Conservation (phyloP, 352 stramenopile species). For the Lagenidium sp. region DNA sequence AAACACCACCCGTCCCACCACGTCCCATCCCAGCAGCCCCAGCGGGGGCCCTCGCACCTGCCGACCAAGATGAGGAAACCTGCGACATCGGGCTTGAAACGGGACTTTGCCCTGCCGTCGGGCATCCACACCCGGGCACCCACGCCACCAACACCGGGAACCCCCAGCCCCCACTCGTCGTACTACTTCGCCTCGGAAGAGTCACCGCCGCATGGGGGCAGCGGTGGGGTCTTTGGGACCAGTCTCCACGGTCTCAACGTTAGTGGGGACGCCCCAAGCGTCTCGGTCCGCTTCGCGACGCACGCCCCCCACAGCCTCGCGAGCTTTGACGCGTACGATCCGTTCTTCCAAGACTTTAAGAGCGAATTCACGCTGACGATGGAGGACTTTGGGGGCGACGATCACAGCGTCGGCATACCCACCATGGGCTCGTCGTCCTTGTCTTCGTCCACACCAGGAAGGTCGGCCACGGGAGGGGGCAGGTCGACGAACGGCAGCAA, state of each 20-base stretch:
- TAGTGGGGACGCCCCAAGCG: conserved; percentile 6
- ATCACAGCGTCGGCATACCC: too few relatives aligned
- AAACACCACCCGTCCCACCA: conserved; percentile 1
- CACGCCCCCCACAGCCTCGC: conserved; percentile 2
- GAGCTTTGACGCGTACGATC: conserved; percentile 28
- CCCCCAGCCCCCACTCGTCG: neutral
- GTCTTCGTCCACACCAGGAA: neutral
- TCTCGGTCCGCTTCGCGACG: conserved; percentile 14
- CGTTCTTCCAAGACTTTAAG: conserved; percentile 34
- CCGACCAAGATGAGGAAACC: too few relatives aligned
- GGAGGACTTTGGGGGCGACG: conserved; percentile 25
- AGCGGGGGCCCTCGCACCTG: too few relatives aligned
- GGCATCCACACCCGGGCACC: too few relatives aligned
- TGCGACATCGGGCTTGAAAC: too few relatives aligned
- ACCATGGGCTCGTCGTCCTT: neutral
- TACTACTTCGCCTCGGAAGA: conserved; percentile 1
- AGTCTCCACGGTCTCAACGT: neutral
- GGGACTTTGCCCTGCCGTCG: conserved; percentile 14
- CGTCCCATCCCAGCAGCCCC: neutral
- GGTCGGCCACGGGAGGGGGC: too few relatives aligned
- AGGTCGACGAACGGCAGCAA: too few relatives aligned
- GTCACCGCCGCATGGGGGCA: too few relatives aligned
- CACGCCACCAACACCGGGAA: too few relatives aligned
- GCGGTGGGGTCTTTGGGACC: neutral
- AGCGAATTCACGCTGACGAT: conserved; percentile 31